Percentiles rank a stretch among this genome's conserved stretches.
These are phyloP conservation scores for Phytophthora meadii DNA, from an alignment of 352 stramenopile species.

Conservation along the genomic window DNA sequence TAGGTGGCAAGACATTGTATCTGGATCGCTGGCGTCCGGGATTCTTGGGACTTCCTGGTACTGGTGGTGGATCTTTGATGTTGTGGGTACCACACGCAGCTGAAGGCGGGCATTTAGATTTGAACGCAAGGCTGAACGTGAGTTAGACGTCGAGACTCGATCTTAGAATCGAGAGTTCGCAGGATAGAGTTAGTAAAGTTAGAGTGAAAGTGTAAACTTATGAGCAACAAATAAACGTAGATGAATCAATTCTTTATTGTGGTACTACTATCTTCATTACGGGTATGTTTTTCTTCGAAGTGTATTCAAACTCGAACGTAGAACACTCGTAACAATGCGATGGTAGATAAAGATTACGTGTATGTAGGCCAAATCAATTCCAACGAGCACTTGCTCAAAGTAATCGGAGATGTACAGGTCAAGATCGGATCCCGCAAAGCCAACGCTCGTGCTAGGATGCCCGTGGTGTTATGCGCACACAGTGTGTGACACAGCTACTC, in stretches of 20 bases:
- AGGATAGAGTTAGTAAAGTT: slow-evolving; percentile 3
- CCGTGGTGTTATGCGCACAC: too few species aligned
- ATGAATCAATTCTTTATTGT: slow-evolving; percentile 1
- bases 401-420: not conserved
- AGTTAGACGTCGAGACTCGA: slow-evolving; percentile 22
- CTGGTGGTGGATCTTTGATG: slow-evolving; percentile 68
- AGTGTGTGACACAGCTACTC: too few species aligned
- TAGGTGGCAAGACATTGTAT: slow-evolving; percentile 70
- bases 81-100: slow-evolving; percentile 56
- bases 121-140: slow-evolving; percentile 55
- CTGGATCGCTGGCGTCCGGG: slow-evolving; percentile 67
- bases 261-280: not conserved
- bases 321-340: too few species aligned
- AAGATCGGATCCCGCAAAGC: not conserved
- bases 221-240: slow-evolving; percentile 1
- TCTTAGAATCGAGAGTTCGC: not conserved
- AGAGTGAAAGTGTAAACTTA: slow-evolving; percentile 1
- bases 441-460: too few species aligned
- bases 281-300: too few species aligned
- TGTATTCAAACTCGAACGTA: too few species aligned
- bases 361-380: too few species aligned
- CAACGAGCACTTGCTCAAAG: too few species aligned
- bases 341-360: too few species aligned
- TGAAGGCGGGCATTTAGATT: slow-evolving; percentile 51
- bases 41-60: slow-evolving; percentile 59